A percentile compares a stretch with the other conserved stretches of the same genome.
phyloP scores from a whole-genome alignment of 805 yeast genomes.

The Kuraishia molischiana region DNA sequence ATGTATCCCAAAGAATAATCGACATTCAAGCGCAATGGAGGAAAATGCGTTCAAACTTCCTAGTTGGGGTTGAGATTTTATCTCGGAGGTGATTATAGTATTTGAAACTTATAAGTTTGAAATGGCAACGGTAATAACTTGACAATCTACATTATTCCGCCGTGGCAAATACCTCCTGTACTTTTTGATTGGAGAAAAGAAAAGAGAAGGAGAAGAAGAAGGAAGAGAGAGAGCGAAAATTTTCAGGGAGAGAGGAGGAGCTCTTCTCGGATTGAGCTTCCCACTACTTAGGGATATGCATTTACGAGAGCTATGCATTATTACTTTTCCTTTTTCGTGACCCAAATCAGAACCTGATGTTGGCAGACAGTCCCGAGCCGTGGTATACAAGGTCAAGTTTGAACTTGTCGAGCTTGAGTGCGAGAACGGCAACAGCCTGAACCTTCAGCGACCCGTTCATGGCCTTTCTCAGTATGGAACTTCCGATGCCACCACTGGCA shows the following conservation, averaged over 20 bases:
- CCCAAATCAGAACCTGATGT: slow-evolving; percentile 20
- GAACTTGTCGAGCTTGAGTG: slow-evolving; percentile 28
- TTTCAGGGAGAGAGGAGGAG: background rate
- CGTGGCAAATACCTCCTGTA: slow-evolving; percentile 60
- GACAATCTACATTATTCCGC: slow-evolving; percentile 50
- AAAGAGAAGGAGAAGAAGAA: slow-evolving; percentile 3
- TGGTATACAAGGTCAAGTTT: slow-evolving; percentile 30
- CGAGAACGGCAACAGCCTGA: slow-evolving; percentile 33
- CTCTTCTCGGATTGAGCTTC: too few species aligned
- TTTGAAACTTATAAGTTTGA: slow-evolving; percentile 18
- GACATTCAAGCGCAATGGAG: slow-evolving; percentile 50
- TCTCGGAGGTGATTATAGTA: slow-evolving; percentile 48
- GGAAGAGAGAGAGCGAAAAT: slow-evolving; percentile 1
- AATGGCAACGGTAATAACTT: slow-evolving; percentile 61
- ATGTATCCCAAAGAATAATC: slow-evolving; percentile 16
- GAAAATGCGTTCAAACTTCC: slow-evolving; percentile 52
- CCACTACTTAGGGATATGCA: background rate
- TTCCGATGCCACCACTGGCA: slow-evolving; percentile 31
- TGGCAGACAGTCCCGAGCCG: slow-evolving; percentile 33
- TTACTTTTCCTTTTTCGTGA: background rate
- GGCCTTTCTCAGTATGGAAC: slow-evolving; percentile 38
- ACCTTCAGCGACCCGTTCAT: slow-evolving; percentile 39
- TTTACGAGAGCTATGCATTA: background rate
- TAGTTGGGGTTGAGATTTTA: slow-evolving; percentile 32
- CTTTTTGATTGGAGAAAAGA: slow-evolving; percentile 46